Base-by-base conservation (phyloP, 495 filamentous ascomycete species). In the Astrocystis sublimbata region DNA sequence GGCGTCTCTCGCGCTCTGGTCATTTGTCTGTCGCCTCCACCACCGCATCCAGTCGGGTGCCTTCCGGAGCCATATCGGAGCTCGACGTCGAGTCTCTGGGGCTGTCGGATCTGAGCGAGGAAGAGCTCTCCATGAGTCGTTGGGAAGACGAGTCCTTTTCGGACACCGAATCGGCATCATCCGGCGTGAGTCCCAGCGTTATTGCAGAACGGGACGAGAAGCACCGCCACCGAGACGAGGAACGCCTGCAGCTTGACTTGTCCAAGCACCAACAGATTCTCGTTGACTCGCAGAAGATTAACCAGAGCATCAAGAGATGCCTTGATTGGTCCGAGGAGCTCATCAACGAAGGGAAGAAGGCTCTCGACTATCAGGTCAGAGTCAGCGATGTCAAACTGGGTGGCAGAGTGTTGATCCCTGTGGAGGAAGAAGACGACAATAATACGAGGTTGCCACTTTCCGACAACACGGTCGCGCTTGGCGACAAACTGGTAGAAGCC, bases 271-370 rank as follows among this genome's bases (percentile, higher is more conserved):
- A 92, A 61, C 88, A 93, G 66, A 78, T 98, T 2, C 83, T 98
- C 4, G 75, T 90, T 23, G 92, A 96, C 72, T 92, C 88, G 59
- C 91, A 96, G 68, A 93, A 89, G 73, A 91, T 98, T 77, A 98
- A 98, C 71, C 89, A 94, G 67, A 93, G 90, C 67, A 79, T 99
- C 3, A 93, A 91, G 70, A 83, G 92, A 28, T 99, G 94, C 71
- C 79, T 96, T 23, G 84, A 83, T 23, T 90, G 89, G 83, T 92
- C 92, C 0, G 94, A 99, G 66, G 88, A 89, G 61, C 80, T 99
- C 38, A 96, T 99, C 67, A 86, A 81, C 33, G 91, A 97, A 57
- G 93, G 88, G 26, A 89, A 88, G 66, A 91, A 88, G 67, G 94
- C 94, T 1, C 83, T 99, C 9, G 89, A 88, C 46, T 96, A 94